phyloP scores from a whole-genome alignment of 2,329 filamentous ascomycete genomes.

The Cercospora sp. region DNA sequence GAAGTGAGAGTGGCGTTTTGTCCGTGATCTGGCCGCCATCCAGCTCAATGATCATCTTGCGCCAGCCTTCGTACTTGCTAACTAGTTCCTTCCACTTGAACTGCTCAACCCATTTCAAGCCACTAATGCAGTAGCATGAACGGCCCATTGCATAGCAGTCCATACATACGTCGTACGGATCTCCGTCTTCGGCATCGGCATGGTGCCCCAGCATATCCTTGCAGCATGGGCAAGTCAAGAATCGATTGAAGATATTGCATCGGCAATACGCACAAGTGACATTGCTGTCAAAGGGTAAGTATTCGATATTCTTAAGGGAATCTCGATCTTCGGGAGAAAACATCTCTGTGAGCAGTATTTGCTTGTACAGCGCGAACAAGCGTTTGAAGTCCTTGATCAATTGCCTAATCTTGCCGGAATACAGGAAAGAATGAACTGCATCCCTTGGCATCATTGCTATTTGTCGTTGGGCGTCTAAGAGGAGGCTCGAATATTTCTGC shows the following conservation, averaged over 20 bases:
- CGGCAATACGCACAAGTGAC: slow-evolving; percentile 95
- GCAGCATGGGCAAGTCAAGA: slow-evolving; percentile 87
- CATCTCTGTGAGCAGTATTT: slow-evolving; percentile 81
- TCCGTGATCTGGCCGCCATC: slow-evolving; percentile 63
- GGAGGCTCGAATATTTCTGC: slow-evolving; percentile 67
- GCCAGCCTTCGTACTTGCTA: slow-evolving; percentile 79
- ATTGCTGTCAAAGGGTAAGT: slow-evolving; percentile 80
- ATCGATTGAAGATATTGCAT: slow-evolving; percentile 95
- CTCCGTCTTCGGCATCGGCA: slow-evolving; percentile 59
- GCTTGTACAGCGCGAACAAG: slow-evolving; percentile 75
- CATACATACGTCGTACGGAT: slow-evolving; percentile 96
- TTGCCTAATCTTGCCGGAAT: slow-evolving; percentile 61
- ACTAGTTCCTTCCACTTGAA: slow-evolving; percentile 80
- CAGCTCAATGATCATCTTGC: slow-evolving; percentile 72
- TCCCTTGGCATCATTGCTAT: slow-evolving; percentile 41
- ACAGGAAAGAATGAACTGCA: slow-evolving; percentile 35
- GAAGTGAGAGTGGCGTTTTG: slow-evolving; percentile 68
- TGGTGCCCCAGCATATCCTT: slow-evolving; percentile 65
- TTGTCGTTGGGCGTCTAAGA: slow-evolving; percentile 60
- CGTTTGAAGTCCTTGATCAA: slow-evolving; percentile 80
- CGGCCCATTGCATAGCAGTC: slow-evolving; percentile 98
- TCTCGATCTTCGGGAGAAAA: slow-evolving; percentile 66
- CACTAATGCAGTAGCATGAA: slow-evolving; percentile 85
- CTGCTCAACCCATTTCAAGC: slow-evolving; percentile 87
- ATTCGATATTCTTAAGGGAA: slow-evolving; percentile 67